phyloP scores from a whole-genome alignment of 306 rosid species.

The Quercus alba region DNA sequence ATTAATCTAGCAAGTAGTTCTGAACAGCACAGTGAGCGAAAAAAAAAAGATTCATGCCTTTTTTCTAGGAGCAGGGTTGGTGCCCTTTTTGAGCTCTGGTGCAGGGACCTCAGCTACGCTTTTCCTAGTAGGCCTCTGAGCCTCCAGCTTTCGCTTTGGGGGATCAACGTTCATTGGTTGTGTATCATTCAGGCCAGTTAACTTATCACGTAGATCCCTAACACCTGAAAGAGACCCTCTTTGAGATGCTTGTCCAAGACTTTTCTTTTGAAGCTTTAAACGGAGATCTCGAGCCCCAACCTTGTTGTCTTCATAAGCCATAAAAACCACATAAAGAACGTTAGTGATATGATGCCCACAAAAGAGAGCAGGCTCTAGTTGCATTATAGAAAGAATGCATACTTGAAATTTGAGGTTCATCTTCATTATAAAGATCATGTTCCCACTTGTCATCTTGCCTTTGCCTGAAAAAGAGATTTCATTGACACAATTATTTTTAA shows the following conservation, averaged over 20 bases:
- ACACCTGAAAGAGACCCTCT: constrained; percentile 62
- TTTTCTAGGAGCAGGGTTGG: constrained; percentile 55
- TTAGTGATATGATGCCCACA: constrained; percentile 33
- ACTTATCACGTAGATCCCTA: constrained; percentile 85
- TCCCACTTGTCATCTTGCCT: constrained; percentile 99
- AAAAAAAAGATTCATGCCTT: constrained; percentile 46
- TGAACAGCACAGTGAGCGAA: not conserved
- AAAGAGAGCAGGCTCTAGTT: constrained; percentile 39
- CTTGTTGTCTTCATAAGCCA: constrained; percentile 68
- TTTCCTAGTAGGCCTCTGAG: constrained; percentile 50
- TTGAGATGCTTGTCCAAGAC: constrained; percentile 55
- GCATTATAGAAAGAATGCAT: constrained; percentile 42
- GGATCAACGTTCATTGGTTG: constrained; percentile 66
- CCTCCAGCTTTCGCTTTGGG: constrained; percentile 54
- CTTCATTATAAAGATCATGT: constrained; percentile 83
- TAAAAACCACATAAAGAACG: constrained; percentile 38
- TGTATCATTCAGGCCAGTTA: constrained; percentile 67
- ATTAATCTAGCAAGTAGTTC: not conserved
- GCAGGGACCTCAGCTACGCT: constrained; percentile 45
- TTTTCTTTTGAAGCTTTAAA: constrained; percentile 85
- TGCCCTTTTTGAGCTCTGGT: constrained; percentile 37
- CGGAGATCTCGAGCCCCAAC: constrained; percentile 87
- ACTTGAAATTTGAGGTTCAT: constrained; percentile 62
- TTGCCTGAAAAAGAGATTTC: constrained; percentile 52
- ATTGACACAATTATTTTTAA: not conserved